Conservation (phyloP, 2,329 filamentous ascomycete genomes). For the Lomentospora prolificans region DNA sequence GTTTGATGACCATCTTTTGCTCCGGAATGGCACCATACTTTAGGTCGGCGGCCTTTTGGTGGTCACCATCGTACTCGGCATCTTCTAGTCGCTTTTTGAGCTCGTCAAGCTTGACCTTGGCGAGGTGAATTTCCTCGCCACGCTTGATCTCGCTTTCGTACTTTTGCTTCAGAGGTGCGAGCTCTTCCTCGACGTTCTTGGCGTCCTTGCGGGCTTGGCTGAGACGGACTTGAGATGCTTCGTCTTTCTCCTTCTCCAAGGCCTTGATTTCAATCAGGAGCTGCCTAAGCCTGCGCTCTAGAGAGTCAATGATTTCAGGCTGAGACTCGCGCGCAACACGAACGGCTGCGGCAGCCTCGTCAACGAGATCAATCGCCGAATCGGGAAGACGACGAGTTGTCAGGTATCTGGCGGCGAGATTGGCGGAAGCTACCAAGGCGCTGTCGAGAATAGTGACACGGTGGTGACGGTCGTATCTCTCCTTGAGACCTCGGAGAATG, state of each 20-base stretch:
- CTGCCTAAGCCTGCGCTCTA: slow-evolving; percentile 83
- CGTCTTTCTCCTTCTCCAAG: slow-evolving; percentile 85
- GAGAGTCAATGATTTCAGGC: slow-evolving; percentile 87
- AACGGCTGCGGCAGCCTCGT: slow-evolving; percentile 95
- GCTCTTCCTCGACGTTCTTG: slow-evolving; percentile 87
- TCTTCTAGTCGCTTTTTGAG: slow-evolving; percentile 89
- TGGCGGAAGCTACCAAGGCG: slow-evolving; percentile 86
- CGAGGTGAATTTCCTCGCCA: slow-evolving; percentile 84
- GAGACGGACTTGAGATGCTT: slow-evolving; percentile 77
- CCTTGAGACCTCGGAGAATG: slow-evolving; percentile 95
- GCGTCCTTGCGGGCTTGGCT: slow-evolving; percentile 79
- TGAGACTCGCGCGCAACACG: slow-evolving; percentile 92
- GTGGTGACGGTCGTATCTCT: slow-evolving; percentile 96
- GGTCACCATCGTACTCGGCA: slow-evolving; percentile 78
- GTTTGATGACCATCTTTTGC: slow-evolving; percentile 68
- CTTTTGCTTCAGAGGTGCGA: slow-evolving; percentile 85
- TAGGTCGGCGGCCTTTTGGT: slow-evolving; percentile 81
- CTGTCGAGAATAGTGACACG: slow-evolving; percentile 94
- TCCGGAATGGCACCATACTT: slow-evolving; percentile 97
- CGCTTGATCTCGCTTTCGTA: slow-evolving; percentile 90
- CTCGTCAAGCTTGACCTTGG: slow-evolving; percentile 88
- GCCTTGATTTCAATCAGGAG: slow-evolving; percentile 97
- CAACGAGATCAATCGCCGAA: slow-evolving; percentile 91
- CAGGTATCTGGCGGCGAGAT: slow-evolving; percentile 83
- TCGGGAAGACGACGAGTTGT: slow-evolving; percentile 86